A percentile compares a stretch with the other conserved stretches of the same genome.
Conservation (phyloP, 768 basidiomycete genomes). For the Naganishia kalamii region DNA sequence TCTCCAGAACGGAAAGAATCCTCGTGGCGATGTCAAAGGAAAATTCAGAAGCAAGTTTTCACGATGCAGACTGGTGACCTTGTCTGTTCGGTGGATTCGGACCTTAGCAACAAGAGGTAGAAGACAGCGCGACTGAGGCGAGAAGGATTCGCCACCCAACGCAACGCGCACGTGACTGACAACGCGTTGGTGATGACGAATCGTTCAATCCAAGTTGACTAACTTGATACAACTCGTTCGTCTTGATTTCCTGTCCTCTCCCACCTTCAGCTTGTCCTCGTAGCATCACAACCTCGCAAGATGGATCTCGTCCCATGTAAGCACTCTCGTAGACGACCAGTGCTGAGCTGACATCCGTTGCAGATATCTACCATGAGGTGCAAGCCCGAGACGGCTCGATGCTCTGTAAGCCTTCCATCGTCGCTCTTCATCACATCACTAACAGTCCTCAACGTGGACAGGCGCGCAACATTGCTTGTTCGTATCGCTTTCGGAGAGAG, state of each 20-base stretch:
- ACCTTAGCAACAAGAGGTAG: too few relatives aligned
- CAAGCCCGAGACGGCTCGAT: conserved; percentile 23
- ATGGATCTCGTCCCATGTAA: conserved; percentile 27
- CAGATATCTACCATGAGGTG: conserved; percentile 25
- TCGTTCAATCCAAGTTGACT: background rate
- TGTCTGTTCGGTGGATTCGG: too few relatives aligned
- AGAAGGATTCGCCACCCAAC: too few relatives aligned
- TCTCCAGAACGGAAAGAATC: too few relatives aligned
- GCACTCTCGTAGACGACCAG: background rate
- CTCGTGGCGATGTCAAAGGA: too few relatives aligned
- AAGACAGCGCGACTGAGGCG: too few relatives aligned
- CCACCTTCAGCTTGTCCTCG: background rate
- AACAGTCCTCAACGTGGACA: background rate
- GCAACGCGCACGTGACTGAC: too few relatives aligned
- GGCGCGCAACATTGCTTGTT: conserved; percentile 25
- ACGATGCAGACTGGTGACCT: too few relatives aligned
- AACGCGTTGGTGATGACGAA: conserved; percentile 7
- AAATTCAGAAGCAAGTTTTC: too few relatives aligned
- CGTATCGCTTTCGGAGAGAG: too few relatives aligned
- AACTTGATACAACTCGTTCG: background rate
- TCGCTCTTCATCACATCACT: background rate
- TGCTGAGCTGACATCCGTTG: background rate
- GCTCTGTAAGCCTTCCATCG: conserved; percentile 13
- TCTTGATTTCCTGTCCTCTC: background rate
- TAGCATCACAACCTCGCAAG: background rate